phyloP scores from a whole-genome alignment of 352 stramenopile genomes.

The Globisporangium radiosum region DNA sequence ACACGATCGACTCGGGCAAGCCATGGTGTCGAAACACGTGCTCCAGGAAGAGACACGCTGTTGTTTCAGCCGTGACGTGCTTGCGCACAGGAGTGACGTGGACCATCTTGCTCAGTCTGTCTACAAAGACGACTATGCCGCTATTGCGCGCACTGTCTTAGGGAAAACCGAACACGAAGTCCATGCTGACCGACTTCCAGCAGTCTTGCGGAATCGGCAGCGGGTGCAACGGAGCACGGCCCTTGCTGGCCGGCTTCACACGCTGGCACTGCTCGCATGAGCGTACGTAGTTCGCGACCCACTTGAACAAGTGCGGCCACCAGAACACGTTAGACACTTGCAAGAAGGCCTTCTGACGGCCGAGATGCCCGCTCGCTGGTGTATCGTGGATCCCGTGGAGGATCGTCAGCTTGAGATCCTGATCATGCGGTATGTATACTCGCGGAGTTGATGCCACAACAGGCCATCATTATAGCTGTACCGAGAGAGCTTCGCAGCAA shows the following conservation, averaged over 20 bases:
- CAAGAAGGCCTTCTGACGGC: not conserved
- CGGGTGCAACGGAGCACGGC: not conserved
- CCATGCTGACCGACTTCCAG: slow-evolving; percentile 3
- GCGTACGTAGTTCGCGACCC: not conserved
- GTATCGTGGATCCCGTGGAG: not conserved
- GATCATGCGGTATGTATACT: not conserved
- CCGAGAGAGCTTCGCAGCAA: not conserved
- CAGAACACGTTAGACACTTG: not conserved
- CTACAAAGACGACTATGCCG: not conserved
- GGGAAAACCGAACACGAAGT: not conserved
- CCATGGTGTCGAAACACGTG: not conserved
- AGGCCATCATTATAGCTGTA: not conserved
- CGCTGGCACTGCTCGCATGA: slow-evolving; percentile 2
- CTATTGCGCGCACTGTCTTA: not conserved
- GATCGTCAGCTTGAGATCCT: not conserved
- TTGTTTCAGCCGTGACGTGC: not conserved
- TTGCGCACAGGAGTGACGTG: not conserved
- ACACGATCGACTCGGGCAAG: not conserved
- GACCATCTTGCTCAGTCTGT: not conserved
- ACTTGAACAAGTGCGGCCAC: slow-evolving; percentile 2
- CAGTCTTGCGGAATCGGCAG: not conserved
- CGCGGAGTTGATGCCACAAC: no score
- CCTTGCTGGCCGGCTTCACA: not conserved
- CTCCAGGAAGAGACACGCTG: not conserved
- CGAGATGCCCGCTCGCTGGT: not conserved